Evolutionary conservation across 1,139 yeast genomes (phyloP), one percentile per base, ranked within the genome.

Genomic region (Sugiyamaella sp.): DNA sequence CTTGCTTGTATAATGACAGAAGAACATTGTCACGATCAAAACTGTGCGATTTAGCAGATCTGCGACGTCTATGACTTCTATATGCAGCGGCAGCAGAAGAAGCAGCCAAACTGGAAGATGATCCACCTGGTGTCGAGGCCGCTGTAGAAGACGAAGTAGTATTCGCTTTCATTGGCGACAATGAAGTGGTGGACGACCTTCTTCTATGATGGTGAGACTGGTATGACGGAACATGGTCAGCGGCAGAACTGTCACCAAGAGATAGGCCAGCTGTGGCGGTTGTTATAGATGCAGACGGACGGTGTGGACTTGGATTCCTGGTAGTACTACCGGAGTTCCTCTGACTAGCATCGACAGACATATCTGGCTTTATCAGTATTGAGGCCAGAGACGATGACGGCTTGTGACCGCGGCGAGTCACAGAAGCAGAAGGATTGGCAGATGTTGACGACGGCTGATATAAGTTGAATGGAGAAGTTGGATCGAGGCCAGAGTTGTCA

Each of bases 11-110:
- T 47, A 60, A 49, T 20, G 54, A 53, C 20, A 61, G 40, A 16
- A 61, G 55, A 43, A 56, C 49, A 17, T 45, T 40, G 38, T 61
- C 64, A 50, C 59, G 59, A 24, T 59, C 63, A 16, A 48, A 22
- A 25, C 52, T 48, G 19, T 49, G 50, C 32, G 43, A 44, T 33
- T 53, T 55, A 37, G 52, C 38, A 1, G 57, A 52, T 16, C 55
- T 29, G 2, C 57, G 40, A 16, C 60, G 33, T 38, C 56, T 42
- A 40, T 57, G 60, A 9, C 54, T 49, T 41, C 51, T 17, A 27
- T 52, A 37, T n/a, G 56, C 46, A 38, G 48, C 44, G 27, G 51
- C 51, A 20, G 49, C 50, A n/a, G 39, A 44, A 5, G 42, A 43
- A 38, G 49, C 52, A n/a, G 48, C 39, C 12, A 44, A 35, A 14